Evolutionary conservation across 805 yeast species (phyloP).

Genomic region (Starmera pachycereana): DNA sequence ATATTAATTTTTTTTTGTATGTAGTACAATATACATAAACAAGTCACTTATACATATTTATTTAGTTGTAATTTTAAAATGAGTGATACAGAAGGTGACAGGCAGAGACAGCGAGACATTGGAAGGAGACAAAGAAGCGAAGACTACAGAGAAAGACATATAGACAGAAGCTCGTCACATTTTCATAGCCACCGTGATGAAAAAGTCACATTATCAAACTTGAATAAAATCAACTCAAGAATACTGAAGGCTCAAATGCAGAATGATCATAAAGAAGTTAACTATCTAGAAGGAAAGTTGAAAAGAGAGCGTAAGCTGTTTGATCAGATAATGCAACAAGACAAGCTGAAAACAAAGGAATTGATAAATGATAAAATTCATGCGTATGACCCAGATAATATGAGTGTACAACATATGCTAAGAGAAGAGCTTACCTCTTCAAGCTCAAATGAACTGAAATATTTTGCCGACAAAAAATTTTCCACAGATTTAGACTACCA

Average conservation of each 20-base stretch:
- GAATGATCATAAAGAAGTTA: constrained; percentile 13
- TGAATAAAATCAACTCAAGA: constrained; percentile 24
- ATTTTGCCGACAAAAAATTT: constrained; percentile 26
- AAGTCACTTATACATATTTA: too few species aligned
- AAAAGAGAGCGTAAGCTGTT: constrained; percentile 1
- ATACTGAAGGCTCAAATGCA: constrained; percentile 24
- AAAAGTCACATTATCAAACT: constrained; percentile 5
- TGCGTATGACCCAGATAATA: constrained; percentile 17
- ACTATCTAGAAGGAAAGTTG: constrained; percentile 12
- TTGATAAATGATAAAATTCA: background rate
- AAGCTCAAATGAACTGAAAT: constrained; percentile 4
- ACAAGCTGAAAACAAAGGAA: background rate
- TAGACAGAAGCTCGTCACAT: background rate
- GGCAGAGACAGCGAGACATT: background rate
- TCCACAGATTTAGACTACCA: constrained; percentile 31
- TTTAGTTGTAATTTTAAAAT: too few species aligned
- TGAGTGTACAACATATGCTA: constrained; percentile 27
- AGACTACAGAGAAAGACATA: too few species aligned
- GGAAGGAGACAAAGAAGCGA: background rate
- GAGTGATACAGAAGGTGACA: background rate
- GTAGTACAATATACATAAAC: too few species aligned
- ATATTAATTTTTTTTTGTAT: too few species aligned
- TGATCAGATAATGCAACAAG: background rate
- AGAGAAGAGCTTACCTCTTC: constrained; percentile 21
- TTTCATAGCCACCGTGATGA: background rate